Evolutionary conservation across 768 basidiomycete genomes (phyloP), one percentile per base, ranked within the genome.

Genomic region (Lentinula sp.): DNA sequence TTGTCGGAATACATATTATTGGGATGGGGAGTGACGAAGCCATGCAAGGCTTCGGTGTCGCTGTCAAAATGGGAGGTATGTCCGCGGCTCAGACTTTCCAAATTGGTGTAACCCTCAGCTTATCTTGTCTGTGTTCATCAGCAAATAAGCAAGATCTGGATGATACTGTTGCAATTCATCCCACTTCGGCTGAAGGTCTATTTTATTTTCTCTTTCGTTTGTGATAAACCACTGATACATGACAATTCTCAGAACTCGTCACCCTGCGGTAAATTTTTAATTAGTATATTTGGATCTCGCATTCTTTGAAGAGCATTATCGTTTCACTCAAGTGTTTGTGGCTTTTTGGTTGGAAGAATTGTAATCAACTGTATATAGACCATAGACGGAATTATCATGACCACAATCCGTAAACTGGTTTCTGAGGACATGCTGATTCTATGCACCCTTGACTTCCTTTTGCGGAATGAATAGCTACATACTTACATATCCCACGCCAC

Each of bases 41-140:
- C 66, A 75, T 95, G 75, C 97, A 99, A 80, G 96, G 96, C 64
- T 98, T 97, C 73, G 92, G 78, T 2, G 93, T 98, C n/a, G 97
- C 97, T 11, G 80, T 99, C 67, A 98, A 98, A 79, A 96, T 98
- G 96, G 91, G 91, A 64, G 81, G 80, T 80, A 45, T 28, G 78
- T 69, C 31, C 23, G 13, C 11, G 54, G n/a, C 37, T 9, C 50
- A 43, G 42, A 54, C 18, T 46, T 8, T 39, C 7, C 18, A 46
- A 46, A 4, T 32, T 18, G 16, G 57, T 59, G 45, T 16, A 56
- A 16, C 52, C 23, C 28, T 28, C 28, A 28, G 28, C 28, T 28
- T 28, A 28, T 28, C 28, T 28, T 28, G 28, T 76, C 62, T 51
- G 34, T 53, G 52, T 39, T 59, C 40, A 55, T 6, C 52, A 82